Conservation (phyloP, 257 asterid species). For the Verbena officinalis region DNA sequence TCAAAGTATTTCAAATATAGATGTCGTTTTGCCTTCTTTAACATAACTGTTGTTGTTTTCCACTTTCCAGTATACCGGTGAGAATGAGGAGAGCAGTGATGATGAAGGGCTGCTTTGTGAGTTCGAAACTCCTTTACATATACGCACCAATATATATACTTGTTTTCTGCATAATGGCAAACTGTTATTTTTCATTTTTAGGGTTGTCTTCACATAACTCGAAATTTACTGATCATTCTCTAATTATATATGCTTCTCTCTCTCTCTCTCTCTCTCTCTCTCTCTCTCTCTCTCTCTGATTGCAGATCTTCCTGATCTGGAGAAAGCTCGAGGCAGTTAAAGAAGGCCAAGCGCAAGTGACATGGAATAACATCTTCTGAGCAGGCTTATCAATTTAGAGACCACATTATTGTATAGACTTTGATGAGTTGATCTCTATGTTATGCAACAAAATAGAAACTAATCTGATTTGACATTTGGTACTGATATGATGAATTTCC, state of each 20-base stretch:
- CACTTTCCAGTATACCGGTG: constrained; percentile 59
- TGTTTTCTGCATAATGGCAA: no score
- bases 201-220: no score
- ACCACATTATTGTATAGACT: constrained; percentile 29
- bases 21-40: constrained; percentile 12
- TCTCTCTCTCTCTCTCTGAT: no score
- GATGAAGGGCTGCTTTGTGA: constrained; percentile 94
- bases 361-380: constrained; percentile 18
- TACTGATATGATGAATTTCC: neutral
- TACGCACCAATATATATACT: neutral
- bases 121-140: constrained; percentile 33
- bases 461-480: constrained; percentile 10
- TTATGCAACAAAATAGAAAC: neutral
- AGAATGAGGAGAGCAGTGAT: constrained; percentile 71
- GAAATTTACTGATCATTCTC: no score
- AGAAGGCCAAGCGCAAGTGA: constrained; percentile 11
- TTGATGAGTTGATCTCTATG: constrained; percentile 9
- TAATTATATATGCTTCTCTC: neutral
- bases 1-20: constrained; percentile 3
- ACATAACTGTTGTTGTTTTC: constrained; percentile 33
- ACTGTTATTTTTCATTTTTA: no score
- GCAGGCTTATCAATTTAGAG: constrained; percentile 22
- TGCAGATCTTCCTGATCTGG: constrained; percentile 93
- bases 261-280: neutral
- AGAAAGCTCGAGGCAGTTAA: constrained; percentile 63